Conservation (phyloP, 2,329 filamentous ascomycete genomes). For the Bipolaris sorokiniana region DNA sequence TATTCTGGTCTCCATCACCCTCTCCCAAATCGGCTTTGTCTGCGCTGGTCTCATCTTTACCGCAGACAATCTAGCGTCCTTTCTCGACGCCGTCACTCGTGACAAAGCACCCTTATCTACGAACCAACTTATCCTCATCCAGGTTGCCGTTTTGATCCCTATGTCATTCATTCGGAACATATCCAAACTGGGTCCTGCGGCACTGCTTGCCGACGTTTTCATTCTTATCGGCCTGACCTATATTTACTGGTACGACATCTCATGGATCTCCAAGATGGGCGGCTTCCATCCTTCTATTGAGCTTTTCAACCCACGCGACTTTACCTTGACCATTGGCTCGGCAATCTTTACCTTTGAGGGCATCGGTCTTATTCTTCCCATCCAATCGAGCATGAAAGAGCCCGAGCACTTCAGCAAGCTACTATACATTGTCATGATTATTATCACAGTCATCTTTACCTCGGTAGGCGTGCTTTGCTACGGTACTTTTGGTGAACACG, state of each 20-base stretch:
- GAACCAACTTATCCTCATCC: slow-evolving; percentile 67
- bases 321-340: slow-evolving; percentile 73
- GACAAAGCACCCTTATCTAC: slow-evolving; percentile 59
- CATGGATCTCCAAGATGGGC: slow-evolving; percentile 57
- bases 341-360: slow-evolving; percentile 82
- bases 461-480: slow-evolving; percentile 76
- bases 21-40: slow-evolving; percentile 79
- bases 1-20: slow-evolving; percentile 71
- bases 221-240: slow-evolving; percentile 74
- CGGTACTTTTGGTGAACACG: slow-evolving; percentile 71
- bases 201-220: slow-evolving; percentile 73
- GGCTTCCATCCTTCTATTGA: slow-evolving; percentile 67
- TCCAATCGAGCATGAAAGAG: slow-evolving; percentile 75
- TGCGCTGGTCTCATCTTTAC: slow-evolving; percentile 79
- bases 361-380: slow-evolving; percentile 77
- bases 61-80: slow-evolving; percentile 73
- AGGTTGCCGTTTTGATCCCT: slow-evolving; percentile 69
- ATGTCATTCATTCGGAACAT: slow-evolving; percentile 76
- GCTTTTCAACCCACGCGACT: slow-evolving; percentile 72
- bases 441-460: slow-evolving; percentile 75
- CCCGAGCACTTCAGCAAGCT: slow-evolving; percentile 71
- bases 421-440: slow-evolving; percentile 71
- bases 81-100: slow-evolving; percentile 66
- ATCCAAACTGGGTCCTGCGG: slow-evolving; percentile 72
- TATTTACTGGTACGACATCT: slow-evolving; percentile 75